Base-by-base conservation (phyloP, 768 basidiomycete genomes). In the Macrolepiota albuminosa region DNA sequence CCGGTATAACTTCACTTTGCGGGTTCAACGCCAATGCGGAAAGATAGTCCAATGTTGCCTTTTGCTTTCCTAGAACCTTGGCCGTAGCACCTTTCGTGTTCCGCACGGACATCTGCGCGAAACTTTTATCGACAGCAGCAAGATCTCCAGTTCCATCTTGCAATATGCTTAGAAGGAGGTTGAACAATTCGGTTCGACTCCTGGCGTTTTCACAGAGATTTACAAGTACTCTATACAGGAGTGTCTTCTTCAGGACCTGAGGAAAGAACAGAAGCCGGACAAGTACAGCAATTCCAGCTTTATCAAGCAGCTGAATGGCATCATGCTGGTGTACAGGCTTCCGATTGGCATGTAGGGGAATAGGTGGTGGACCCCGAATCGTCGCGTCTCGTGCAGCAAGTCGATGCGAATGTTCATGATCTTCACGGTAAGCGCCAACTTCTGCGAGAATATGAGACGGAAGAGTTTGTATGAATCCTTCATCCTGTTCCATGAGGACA, bases 211-310 rank as follows among this genome's bases (percentile, higher is more conserved):
- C 95, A 75, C 95, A 99, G 8, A 99, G 80, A 70, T 98, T 96
- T 63, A 93, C 88, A 39, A 99, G 85, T 1, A 97, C 88, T 68
- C 89, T 91, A 71, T 93, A 92, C 13, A 99, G 80, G 26, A 91
- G 74, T 52, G 84, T 88, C 75, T 93, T 95, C 74, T 86, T 86
- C 61, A 93, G 78, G 24, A 94, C 88, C 64, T 97, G 93, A 4
- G 97, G 97, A 81, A 94, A 97, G 81, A 99, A 99, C 24, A 99
- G 82, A 8, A 98, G 84, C 54, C 95, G 87, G 45, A 98, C 86
- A 18, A 99, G 85, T 26, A 89, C 87, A 0, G 95, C 91, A 49
- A 98, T 84, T 14, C 94, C 93, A 6, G 83, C 72, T 67, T 92
- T 96, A 70, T 99, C 97, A 48, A 99, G 82, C 1, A 99, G 84